Conservation (phyloP, 2,329 filamentous ascomycete genomes). For the Colletotrichum zoysiae region DNA sequence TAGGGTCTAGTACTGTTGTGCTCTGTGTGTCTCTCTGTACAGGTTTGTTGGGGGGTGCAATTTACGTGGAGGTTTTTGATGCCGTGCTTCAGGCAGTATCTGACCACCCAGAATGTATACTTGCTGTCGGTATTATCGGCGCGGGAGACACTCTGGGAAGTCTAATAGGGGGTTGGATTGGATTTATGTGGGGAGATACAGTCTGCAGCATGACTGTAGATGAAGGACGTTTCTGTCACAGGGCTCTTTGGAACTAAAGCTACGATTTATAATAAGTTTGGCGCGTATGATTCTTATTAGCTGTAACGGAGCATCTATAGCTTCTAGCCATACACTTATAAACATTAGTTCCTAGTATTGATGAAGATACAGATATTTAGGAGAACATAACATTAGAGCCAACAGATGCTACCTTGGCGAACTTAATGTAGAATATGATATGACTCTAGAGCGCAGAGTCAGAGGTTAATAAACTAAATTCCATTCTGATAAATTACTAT, state of each 20-base stretch:
- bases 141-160: constrained; percentile 47
- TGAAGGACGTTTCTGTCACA: constrained; percentile 17
- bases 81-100: constrained; percentile 44
- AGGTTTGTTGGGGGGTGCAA: constrained; percentile 47
- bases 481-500: too few species aligned
- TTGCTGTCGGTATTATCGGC: constrained; percentile 47
- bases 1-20: constrained; percentile 45
- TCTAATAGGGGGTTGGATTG: constrained; percentile 46
- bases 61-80: constrained; percentile 47
- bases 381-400: too few species aligned
- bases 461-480: too few species aligned
- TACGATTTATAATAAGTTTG: not conserved
- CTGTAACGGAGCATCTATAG: too few species aligned
- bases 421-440: too few species aligned
- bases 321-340: too few species aligned
- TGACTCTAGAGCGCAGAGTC: too few species aligned
- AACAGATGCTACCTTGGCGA: too few species aligned
- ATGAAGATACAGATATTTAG: too few species aligned
- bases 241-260: not conserved
- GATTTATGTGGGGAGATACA: constrained; percentile 43
- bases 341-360: too few species aligned
- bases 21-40: constrained; percentile 45
- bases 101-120: constrained; percentile 44
- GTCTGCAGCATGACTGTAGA: constrained; percentile 8
- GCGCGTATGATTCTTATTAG: too few species aligned